Percentiles rank a stretch among this genome's conserved stretches.
Evolutionary conservation across 257 asterid species (phyloP).

Genomic region (Coffea eugenioides): DNA sequence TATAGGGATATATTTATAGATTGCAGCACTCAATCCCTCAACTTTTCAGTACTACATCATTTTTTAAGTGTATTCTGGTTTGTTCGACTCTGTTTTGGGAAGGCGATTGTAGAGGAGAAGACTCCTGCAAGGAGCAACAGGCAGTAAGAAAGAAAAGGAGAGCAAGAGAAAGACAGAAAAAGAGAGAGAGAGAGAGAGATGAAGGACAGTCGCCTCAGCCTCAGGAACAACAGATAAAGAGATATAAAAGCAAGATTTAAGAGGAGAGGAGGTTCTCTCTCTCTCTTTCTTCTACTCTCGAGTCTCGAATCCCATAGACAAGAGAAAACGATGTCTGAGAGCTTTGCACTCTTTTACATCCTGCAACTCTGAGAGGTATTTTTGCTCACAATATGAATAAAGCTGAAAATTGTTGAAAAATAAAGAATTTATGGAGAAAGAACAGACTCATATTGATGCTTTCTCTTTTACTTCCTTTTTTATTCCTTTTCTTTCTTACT

Average conservation of each 20-base stretch:
- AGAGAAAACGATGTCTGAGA: constrained; percentile 85
- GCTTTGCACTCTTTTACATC: constrained; percentile 54
- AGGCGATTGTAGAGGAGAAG: constrained; percentile 75
- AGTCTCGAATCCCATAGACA: constrained; percentile 48
- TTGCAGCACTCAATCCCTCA: constrained; percentile 14
- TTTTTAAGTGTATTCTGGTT: constrained; percentile 22
- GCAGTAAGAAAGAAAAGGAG: background rate
- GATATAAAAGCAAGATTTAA: constrained; percentile 16
- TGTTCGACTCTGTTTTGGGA: constrained; percentile 49
- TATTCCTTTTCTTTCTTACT: constrained; percentile 28
- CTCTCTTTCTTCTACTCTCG: background rate
- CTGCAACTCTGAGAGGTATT: constrained; percentile 80
- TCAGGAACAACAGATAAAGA: constrained; percentile 52
- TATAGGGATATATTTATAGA: constrained; percentile 6
- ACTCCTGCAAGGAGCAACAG: constrained; percentile 36
- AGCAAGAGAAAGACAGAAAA: constrained; percentile 28
- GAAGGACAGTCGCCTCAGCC: constrained; percentile 51
- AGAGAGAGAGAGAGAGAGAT: constrained; percentile 29
- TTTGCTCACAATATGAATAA: constrained; percentile 33
- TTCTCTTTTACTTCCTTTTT: constrained; percentile 35
- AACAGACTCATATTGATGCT: constrained; percentile 24
- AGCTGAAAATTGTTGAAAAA: constrained; percentile 28
- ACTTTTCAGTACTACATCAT: too few relatives aligned
- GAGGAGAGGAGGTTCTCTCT: background rate
- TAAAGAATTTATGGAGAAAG: background rate